Evolutionary conservation across 371 early-diverging fungal genomes (phyloP), one percentile per base, ranked within the genome.

Genomic region (Mortierella sp.): DNA sequence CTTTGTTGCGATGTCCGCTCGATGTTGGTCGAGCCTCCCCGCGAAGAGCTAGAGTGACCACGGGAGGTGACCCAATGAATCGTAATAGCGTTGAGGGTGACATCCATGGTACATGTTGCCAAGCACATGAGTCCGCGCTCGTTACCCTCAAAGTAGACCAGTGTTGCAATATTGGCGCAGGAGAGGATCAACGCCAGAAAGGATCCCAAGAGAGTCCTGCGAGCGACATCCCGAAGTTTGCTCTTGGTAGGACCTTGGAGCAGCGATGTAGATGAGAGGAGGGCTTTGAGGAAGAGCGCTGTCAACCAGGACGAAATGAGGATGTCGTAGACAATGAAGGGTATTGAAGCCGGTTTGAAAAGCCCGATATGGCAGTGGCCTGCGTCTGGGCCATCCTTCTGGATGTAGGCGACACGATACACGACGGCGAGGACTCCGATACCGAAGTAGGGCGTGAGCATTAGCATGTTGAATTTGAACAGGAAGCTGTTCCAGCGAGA

Each of bases 321-420:
- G 28, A 78, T 39, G 43, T 86, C 84, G 38, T 86, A 85, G 28
- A 76, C 63, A 21, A 86, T 68, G 34, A 86, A 65, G 0, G 88
- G 86, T 10, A 83, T 51, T 16, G 80, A 72, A 0, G 85, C 86
- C 10, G 62, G 43, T 18, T 73, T 56, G 28, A 68, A 42, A 2
- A 88, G 54, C 0, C 88, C 88, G 28, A 88, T 85, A 31, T 71
- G 60, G 45, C 87, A 87, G n/a, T n/a, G n/a, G n/a, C n/a, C n/a
- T n/a, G n/a, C n/a, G n/a, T n/a, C n/a, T 10, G 81, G 76, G 43
- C 88, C 86, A 23, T 53, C 51, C 4, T 61, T 64, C 10, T 61
- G 50, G 5, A 85, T 55, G 2, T 52, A 38, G 30, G 72, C 54
- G 43, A 67, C 68, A 19, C 85, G 85, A 50, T 66, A 87, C 10